These are phyloP conservation scores for Komagataella phaffii DNA, from an alignment of 805 yeast genomes.

Conservation along the genomic window DNA sequence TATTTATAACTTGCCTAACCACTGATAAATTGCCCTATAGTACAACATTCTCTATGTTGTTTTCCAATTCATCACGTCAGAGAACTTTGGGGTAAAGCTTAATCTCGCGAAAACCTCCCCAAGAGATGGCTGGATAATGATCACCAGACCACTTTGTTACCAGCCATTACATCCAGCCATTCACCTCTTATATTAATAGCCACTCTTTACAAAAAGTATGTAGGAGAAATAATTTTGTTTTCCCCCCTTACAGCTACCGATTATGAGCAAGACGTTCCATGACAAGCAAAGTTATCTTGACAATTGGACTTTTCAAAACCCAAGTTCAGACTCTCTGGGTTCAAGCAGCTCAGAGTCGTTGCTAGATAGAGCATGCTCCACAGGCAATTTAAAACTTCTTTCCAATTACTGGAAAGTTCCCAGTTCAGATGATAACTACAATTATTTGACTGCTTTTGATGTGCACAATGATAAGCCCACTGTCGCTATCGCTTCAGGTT, in stretches of 20 bases:
- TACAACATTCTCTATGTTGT: not conserved
- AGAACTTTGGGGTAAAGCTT: not conserved
- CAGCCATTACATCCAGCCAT: not conserved
- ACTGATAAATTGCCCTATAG: not conserved
- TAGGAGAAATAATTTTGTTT: not conserved
- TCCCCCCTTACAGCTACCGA: not conserved
- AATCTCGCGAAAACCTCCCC: not conserved
- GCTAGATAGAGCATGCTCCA: conserved; percentile 26
- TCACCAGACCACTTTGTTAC: not conserved
- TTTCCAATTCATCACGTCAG: not conserved
- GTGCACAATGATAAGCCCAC: conserved; percentile 17
- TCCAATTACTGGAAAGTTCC: conserved; percentile 21
- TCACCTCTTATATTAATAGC: not conserved
- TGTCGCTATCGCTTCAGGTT: conserved; percentile 41
- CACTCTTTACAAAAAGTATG: not conserved
- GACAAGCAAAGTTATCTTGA: not conserved
- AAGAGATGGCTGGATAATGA: not conserved
- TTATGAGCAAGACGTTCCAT: not conserved
- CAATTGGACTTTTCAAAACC: not conserved
- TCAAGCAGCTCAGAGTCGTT: not conserved
- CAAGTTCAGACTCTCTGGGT: not conserved
- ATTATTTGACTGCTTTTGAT: not conserved
- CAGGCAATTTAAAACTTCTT: conserved; percentile 20
- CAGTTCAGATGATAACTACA: not conserved
- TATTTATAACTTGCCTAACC: not conserved